Conservation (phyloP, 1,284 basidiomycete species). For the Leccinum pachyderme region DNA sequence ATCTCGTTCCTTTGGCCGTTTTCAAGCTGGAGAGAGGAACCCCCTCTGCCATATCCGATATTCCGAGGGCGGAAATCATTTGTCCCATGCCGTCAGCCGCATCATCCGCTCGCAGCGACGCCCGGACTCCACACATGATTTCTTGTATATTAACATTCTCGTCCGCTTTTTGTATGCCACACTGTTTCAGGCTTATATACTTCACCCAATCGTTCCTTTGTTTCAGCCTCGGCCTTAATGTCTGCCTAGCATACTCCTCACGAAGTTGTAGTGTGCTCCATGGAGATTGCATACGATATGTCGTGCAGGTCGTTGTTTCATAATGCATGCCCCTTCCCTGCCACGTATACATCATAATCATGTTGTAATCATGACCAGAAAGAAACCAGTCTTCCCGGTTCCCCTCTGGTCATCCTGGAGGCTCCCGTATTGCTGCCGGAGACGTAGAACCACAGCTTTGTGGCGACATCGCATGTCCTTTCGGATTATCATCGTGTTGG, state of each 20-base stretch:
- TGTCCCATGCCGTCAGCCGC: slow-evolving; percentile 8
- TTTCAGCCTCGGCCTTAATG: slow-evolving; percentile 2
- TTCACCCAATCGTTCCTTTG: slow-evolving; percentile 1
- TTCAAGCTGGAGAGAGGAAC: slow-evolving; percentile 21
- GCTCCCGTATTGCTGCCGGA: not conserved
- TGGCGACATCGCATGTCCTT: not conserved
- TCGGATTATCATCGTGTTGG: not conserved
- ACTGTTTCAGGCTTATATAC: slow-evolving; percentile 4
- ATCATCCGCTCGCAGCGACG: not conserved
- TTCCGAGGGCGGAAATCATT: slow-evolving; percentile 12
- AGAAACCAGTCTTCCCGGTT: not conserved
- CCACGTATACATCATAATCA: slow-evolving; percentile 2
- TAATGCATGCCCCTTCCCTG: not conserved
- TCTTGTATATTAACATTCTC: slow-evolving; percentile 3
- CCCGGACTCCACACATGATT: slow-evolving; percentile 1
- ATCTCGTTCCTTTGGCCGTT: slow-evolving; percentile 18
- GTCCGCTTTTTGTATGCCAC: not conserved
- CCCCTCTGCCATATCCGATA: slow-evolving; percentile 6
- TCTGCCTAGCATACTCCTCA: not conserved
- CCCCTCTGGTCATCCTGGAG: not conserved
- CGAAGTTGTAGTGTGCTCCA: not conserved
- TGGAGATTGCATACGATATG: slow-evolving; percentile 3
- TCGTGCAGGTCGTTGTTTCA: not conserved
- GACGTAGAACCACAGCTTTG: not conserved
- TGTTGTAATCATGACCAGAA: slow-evolving; percentile 2